A percentile compares a stretch with the other conserved stretches of the same genome.
phyloP scores from a whole-genome alignment of 2,329 filamentous ascomycete genomes.

The Coniochaeta pulveracea region DNA sequence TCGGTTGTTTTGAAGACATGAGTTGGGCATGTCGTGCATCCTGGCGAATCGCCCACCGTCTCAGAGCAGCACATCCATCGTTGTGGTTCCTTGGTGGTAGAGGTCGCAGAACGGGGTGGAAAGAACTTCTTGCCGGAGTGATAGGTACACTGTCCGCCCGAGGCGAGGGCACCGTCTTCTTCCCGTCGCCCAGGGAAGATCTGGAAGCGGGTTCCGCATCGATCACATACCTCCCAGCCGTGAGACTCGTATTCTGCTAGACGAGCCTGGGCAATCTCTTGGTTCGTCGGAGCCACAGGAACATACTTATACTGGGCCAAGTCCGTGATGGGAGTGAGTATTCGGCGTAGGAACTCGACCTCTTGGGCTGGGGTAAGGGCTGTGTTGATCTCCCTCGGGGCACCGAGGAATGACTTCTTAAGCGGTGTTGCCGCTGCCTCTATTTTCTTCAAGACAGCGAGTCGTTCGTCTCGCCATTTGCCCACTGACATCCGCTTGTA shows the following conservation, averaged over 20 bases:
- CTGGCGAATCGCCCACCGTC: slow-evolving; percentile 56
- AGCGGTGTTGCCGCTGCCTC: slow-evolving; percentile 8
- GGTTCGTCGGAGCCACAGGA: slow-evolving; percentile 48
- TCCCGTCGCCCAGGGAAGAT: slow-evolving; percentile 79
- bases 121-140: slow-evolving; percentile 66
- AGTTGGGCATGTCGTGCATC: slow-evolving; percentile 58
- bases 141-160: slow-evolving; percentile 67
- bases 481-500: slow-evolving; percentile 64
- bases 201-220: slow-evolving; percentile 78
- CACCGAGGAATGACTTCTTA: slow-evolving; percentile 20
- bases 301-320: slow-evolving; percentile 70
- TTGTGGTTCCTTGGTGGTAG: slow-evolving; percentile 40
- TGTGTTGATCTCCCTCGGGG: slow-evolving; percentile 50
- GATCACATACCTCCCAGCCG: slow-evolving; percentile 82
- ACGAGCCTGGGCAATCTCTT: slow-evolving; percentile 55
- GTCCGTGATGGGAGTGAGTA: slow-evolving; percentile 51
- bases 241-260: slow-evolving; percentile 54
- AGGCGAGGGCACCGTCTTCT: slow-evolving; percentile 63
- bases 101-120: slow-evolving; percentile 43
- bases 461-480: slow-evolving; percentile 59
- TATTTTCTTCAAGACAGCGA: slow-evolving; percentile 16
- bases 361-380: slow-evolving; percentile 61
- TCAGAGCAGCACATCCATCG: slow-evolving; percentile 73
- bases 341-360: slow-evolving; percentile 42
- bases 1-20: slow-evolving; percentile 86